Conservation (phyloP, 2,329 filamentous ascomycete genomes). For the Beauveria medogensis region DNA sequence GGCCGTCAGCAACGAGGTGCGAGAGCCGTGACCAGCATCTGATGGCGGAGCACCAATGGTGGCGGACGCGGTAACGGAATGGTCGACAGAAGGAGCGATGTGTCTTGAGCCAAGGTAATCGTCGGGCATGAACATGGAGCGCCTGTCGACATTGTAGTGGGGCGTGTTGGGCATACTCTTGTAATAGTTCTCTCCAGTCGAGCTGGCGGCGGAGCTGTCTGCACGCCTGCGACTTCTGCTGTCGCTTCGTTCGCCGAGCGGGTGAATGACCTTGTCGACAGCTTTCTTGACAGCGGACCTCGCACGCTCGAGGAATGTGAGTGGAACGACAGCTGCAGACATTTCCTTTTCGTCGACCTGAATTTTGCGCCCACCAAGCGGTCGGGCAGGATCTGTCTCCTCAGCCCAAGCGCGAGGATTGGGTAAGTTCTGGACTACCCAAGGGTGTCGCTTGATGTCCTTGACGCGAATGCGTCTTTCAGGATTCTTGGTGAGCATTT, state of each 20-base stretch:
- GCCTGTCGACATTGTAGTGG: slow-evolving; percentile 43
- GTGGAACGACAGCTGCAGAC: slow-evolving; percentile 79
- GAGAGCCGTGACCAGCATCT: slow-evolving; percentile 29
- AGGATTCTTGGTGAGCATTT: slow-evolving; percentile 83
- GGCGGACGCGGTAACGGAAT: slow-evolving; percentile 17
- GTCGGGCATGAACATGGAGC: slow-evolving; percentile 47
- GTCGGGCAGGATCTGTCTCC: slow-evolving; percentile 77
- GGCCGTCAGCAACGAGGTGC: slow-evolving; percentile 26
- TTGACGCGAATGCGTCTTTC: slow-evolving; percentile 78
- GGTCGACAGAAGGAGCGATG: slow-evolving; percentile 13
- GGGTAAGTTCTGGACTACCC: slow-evolving; percentile 73
- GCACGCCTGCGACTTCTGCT: slow-evolving; percentile 47
- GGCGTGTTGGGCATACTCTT: slow-evolving; percentile 40
- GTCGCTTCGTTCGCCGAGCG: slow-evolving; percentile 49
- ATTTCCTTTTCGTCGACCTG: slow-evolving; percentile 88
- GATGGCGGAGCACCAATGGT: slow-evolving; percentile 19
- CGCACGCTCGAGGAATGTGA: slow-evolving; percentile 79
- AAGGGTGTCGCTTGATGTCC: slow-evolving; percentile 90
- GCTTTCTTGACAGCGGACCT: slow-evolving; percentile 68
- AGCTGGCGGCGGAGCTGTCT: slow-evolving; percentile 57
- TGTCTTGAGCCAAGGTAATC: slow-evolving; percentile 40
- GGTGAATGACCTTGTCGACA: slow-evolving; percentile 55
- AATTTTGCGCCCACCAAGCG: slow-evolving; percentile 74
- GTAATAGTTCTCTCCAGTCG: slow-evolving; percentile 45
- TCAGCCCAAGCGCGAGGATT: slow-evolving; percentile 81